A percentile compares a stretch with the other conserved stretches of the same genome.
These are phyloP conservation scores for Aspergillus ochraceoroseus DNA, from an alignment of 2,329 filamentous ascomycete species.

Conservation along the genomic window DNA sequence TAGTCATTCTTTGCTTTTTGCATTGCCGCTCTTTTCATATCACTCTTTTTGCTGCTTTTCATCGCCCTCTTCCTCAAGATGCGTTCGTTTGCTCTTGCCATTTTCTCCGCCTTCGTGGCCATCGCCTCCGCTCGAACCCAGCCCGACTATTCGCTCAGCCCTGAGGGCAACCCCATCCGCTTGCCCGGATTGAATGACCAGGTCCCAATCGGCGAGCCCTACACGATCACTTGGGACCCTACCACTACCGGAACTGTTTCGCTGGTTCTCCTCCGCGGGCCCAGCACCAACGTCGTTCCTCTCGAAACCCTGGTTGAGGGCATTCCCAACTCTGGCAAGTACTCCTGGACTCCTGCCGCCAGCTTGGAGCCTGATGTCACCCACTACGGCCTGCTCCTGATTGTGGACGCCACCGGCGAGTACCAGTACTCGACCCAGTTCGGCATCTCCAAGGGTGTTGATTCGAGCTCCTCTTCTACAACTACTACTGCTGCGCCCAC, in stretches of 20 bases:
- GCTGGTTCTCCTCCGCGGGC: constrained; percentile 57
- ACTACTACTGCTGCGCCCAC: constrained; percentile 14
- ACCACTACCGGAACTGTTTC: constrained; percentile 44
- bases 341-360: constrained; percentile 51
- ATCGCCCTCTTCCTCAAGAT: too few relatives aligned
- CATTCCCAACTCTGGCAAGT: constrained; percentile 54
- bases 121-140: constrained; percentile 36
- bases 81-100: constrained; percentile 37
- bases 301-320: constrained; percentile 50
- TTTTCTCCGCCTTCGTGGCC: constrained; percentile 39
- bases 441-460: constrained; percentile 46
- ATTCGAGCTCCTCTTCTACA: constrained; percentile 8
- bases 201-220: constrained; percentile 53
- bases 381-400: constrained; percentile 59
- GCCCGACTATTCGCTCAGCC: constrained; percentile 35
- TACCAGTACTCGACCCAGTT: constrained; percentile 62
- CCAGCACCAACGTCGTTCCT: constrained; percentile 51
- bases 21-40: too few relatives aligned
- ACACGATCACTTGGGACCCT: constrained; percentile 55
- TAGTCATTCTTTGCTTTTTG: too few relatives aligned
- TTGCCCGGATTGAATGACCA: constrained; percentile 49
- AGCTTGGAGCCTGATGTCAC: constrained; percentile 47
- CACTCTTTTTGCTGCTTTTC: too few relatives aligned
- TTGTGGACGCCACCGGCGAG: constrained; percentile 55
- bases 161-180: constrained; percentile 53